Conservation (phyloP, 768 basidiomycete genomes). For the Tylopilus rubrobrunneus region DNA sequence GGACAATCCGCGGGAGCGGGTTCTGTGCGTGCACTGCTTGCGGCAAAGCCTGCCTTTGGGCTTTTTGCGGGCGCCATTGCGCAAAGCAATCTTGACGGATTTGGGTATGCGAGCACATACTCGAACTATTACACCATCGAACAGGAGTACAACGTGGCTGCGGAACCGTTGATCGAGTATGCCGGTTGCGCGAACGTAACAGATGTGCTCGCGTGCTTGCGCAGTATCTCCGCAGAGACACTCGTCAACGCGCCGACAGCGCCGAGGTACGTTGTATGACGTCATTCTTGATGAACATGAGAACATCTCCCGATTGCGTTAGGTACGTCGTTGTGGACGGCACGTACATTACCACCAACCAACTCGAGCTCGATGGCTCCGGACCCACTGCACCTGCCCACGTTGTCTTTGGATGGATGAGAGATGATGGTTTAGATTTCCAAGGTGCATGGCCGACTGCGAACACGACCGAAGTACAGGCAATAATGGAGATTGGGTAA, state of each 20-base stretch:
- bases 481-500: no score
- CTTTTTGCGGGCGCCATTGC: slow-evolving; percentile 40
- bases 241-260: slow-evolving; percentile 1
- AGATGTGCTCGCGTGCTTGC: slow-evolving; percentile 4
- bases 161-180: slow-evolving; percentile 32
- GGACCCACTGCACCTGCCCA: no score
- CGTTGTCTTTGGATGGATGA: no score
- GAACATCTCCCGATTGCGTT: no score
- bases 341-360: no score
- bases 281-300: no score
- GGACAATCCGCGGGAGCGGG: slow-evolving; percentile 54
- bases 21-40: slow-evolving; percentile 38
- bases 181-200: slow-evolving; percentile 35
- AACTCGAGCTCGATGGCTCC: no score
- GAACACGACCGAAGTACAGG: no score
- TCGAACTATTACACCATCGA: slow-evolving; percentile 46
- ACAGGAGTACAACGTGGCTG: slow-evolving; percentile 34
- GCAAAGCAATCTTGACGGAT: slow-evolving; percentile 47
- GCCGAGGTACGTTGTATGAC: no score
- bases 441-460: no score
- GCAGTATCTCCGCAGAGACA: neutral
- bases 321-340: no score
- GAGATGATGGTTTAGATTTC: no score
- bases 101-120: slow-evolving; percentile 46
- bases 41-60: slow-evolving; percentile 33